A percentile compares a stretch with the other conserved stretches of the same genome.
Evolutionary conservation across 2,329 filamentous ascomycete species (phyloP).

Genomic region (Beauveria sp.): DNA sequence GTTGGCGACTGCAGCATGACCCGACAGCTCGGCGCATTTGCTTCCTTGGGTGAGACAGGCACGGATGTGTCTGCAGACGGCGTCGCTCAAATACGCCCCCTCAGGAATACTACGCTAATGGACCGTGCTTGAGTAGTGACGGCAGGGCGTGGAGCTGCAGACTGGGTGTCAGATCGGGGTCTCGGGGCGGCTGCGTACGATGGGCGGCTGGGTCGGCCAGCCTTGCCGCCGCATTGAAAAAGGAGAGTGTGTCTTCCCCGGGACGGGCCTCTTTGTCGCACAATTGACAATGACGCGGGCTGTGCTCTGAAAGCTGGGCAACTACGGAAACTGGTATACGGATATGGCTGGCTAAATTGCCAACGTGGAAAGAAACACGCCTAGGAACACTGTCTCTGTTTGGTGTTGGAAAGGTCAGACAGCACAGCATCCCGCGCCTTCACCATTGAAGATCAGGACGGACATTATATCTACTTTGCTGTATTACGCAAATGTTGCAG

Average conservation of each 20-base stretch:
- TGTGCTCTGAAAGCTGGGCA: not conserved
- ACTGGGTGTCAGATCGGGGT: not conserved
- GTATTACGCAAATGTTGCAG: no score
- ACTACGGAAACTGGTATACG: no score
- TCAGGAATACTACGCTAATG: not conserved
- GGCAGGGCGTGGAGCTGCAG: slow-evolving; percentile 3
- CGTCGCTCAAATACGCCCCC: not conserved
- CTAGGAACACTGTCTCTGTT: slow-evolving; percentile 1
- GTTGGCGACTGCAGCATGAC: not conserved
- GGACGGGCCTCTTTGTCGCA: not conserved
- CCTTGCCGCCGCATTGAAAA: not conserved
- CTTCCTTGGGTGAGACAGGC: not conserved
- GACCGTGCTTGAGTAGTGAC: not conserved
- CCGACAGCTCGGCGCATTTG: not conserved
- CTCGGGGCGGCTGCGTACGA: not conserved
- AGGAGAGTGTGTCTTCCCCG: not conserved
- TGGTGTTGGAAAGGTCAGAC: not conserved
- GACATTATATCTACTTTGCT: no score
- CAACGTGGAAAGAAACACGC: not conserved
- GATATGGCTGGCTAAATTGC: not conserved
- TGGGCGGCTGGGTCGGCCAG: not conserved
- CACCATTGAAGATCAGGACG: no score
- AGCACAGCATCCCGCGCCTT: not conserved
- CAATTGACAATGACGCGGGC: not conserved
- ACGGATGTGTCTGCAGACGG: not conserved